Evolutionary conservation across 345 rosid species (phyloP).

Genomic region (Lumnitzera racemosa): DNA sequence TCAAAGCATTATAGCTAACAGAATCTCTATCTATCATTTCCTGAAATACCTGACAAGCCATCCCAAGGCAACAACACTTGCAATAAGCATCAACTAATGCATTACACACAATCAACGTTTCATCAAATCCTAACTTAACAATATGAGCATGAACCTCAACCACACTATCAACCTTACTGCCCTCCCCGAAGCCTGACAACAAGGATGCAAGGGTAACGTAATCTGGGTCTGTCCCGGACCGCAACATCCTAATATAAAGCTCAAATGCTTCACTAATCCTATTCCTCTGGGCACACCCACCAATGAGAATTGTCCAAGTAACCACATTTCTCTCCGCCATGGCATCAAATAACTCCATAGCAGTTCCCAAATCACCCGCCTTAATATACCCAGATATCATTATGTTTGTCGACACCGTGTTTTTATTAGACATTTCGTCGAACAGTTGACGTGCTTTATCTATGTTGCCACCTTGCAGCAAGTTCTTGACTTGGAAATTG

Average conservation of each 20-base stretch:
- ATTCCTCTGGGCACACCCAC: constrained; percentile 42
- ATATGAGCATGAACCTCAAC: constrained; percentile 51
- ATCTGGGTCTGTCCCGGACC: constrained; percentile 41
- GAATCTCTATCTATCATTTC: constrained; percentile 53
- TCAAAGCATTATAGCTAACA: constrained; percentile 67
- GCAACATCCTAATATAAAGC: constrained; percentile 50
- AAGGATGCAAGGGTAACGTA: constrained; percentile 65
- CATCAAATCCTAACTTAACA: constrained; percentile 44
- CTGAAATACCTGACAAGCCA: constrained; percentile 39
- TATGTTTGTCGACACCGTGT: constrained; percentile 53
- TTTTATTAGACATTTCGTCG: constrained; percentile 67
- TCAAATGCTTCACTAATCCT: constrained; percentile 43
- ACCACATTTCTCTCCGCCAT: constrained; percentile 53
- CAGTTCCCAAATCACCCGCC: constrained; percentile 37
- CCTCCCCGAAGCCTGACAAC: constrained; percentile 49
- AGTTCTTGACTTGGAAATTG: constrained; percentile 35
- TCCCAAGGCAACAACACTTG: constrained; percentile 35
- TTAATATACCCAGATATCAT: constrained; percentile 65
- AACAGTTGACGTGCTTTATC: constrained; percentile 56
- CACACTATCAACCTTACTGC: constrained; percentile 18
- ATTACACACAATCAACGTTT: constrained; percentile 44
- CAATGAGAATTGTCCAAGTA: constrained; percentile 83
- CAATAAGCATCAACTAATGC: constrained; percentile 70
- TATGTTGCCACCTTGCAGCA: constrained; percentile 34
- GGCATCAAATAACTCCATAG: constrained; percentile 46